Evolutionary conservation across 1,284 basidiomycete genomes (phyloP).

Genomic region (Garcileccinum viscosum): DNA sequence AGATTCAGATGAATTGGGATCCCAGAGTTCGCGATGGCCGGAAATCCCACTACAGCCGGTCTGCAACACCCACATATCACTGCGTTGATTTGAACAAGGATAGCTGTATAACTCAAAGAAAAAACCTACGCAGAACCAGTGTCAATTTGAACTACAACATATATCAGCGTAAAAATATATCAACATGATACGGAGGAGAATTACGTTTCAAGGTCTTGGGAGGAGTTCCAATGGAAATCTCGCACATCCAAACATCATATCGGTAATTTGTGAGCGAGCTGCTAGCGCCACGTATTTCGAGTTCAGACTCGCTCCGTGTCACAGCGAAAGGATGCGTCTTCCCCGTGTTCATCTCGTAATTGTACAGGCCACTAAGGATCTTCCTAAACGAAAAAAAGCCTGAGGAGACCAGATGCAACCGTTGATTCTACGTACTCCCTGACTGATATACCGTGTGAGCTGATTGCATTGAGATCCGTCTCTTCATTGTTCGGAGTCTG

Average conservation of each 20-base stretch:
- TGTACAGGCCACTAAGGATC: not conserved
- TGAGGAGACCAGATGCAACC: not conserved
- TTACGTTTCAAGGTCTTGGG: not conserved
- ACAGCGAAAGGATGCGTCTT: not conserved
- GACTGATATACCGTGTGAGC: not conserved
- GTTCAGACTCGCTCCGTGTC: not conserved
- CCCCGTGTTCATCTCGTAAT: too few relatives aligned
- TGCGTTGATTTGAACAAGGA: not conserved
- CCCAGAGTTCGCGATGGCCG: not conserved
- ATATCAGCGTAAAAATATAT: not conserved
- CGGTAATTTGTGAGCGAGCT: not conserved
- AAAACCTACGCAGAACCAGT: not conserved
- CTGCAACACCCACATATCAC: not conserved
- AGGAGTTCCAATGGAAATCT: not conserved
- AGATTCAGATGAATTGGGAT: not conserved
- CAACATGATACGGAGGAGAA: not conserved
- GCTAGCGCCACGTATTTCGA: not conserved
- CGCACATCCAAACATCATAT: not conserved
- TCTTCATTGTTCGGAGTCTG: accelerated
- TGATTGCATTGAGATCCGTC: not conserved
- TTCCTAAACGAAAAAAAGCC: not conserved
- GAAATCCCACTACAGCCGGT: not conserved
- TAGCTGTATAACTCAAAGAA: not conserved
- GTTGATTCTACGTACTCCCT: not conserved
- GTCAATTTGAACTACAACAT: not conserved